These are phyloP conservation scores for Pythium folliculosum DNA, from an alignment of 352 stramenopile species.

Conservation along the genomic window DNA sequence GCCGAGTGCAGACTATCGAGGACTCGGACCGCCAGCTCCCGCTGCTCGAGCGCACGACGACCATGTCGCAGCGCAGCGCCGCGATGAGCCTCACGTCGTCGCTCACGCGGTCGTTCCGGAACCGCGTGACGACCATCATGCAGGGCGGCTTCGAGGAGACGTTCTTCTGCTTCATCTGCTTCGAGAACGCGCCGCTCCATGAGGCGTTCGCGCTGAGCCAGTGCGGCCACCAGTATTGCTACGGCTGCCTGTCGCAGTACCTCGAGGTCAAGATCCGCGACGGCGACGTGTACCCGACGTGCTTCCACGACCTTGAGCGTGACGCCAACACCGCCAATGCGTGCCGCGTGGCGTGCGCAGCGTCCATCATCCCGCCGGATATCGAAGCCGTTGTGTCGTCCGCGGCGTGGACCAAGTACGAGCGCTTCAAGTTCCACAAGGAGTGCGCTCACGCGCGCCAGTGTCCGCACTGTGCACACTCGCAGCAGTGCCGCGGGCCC, in stretches of 20 bases:
- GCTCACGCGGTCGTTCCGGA: conserved; percentile 10
- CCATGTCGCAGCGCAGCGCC: conserved; percentile 2
- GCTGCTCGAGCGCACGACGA: conserved; percentile 16
- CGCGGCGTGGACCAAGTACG: conserved; percentile 72
- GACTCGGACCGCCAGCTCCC: conserved; percentile 7
- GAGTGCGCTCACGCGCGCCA: conserved; percentile 60
- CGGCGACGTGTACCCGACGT: conserved; percentile 70
- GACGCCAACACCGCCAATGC: neutral
- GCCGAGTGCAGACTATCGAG: conserved; percentile 14
- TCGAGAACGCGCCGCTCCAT: conserved; percentile 51
- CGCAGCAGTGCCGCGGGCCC: conserved; percentile 43
- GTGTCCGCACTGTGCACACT: conserved; percentile 62
- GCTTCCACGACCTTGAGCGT: conserved; percentile 56
- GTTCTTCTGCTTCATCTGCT: conserved; percentile 80
- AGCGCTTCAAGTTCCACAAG: conserved; percentile 89
- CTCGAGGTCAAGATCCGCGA: conserved; percentile 68
- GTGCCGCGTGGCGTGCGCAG: conserved; percentile 32
- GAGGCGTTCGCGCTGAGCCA: conserved; percentile 40
- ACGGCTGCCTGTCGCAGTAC: conserved; percentile 51
- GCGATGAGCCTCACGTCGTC: neutral
- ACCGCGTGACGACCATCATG: conserved; percentile 14
- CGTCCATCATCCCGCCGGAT: conserved; percentile 43
- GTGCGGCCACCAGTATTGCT: conserved; percentile 72
- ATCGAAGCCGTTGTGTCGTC: conserved; percentile 51
- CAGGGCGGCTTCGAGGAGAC: conserved; percentile 44